Evolutionary conservation across 805 yeast species (phyloP), one percentile per base, ranked within the genome.

Genomic region (Metschnikowia arizonensis): DNA sequence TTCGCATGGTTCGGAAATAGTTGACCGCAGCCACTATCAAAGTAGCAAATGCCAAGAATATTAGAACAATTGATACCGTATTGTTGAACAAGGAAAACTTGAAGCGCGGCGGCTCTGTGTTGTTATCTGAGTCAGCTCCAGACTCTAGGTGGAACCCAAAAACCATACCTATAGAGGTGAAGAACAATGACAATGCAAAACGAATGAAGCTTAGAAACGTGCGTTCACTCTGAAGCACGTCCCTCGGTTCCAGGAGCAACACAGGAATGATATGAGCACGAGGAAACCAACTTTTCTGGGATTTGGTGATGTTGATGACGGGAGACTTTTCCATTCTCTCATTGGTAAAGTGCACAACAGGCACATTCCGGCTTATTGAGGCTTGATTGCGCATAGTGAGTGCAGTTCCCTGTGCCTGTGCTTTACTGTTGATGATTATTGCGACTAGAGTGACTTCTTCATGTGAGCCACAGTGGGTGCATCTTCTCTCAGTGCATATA

Each of bases 201-300:
- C 77, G 62, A 34, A 76, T 57, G 64, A 78, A 77, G 24, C 77
- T 64, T 12, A 78, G 59, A 15, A 77, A 70, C 1, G 82, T 78
- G 29, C 82, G 58, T 53, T 78, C 83, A 44, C 73, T 69, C 65
- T 77, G 79, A 14, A 77, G 58, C 7, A 74, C 73, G 55, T 78
- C 83, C 33, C 83, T 60, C 1, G 82, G 81, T 54, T 78, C 82
- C 30, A 55, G 52, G 30, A 53, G 50, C 4, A 49, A 41, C 14
- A 51, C 50, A 3, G 44, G 40, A 12, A 51, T 39, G 11, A 50
- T 39, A 15, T 50, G 49, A 2, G 49, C 35, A 30, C 37, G 26
- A 5, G 53, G 53, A n/a, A 50, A 51, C 46, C 50, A 48, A 3
- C 30, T 39, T 14, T 44, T 38, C 33, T 18, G 25, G 26, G 40